Base-by-base conservation (phyloP, 2,329 filamentous ascomycete species). In the Fusarium secorum region DNA sequence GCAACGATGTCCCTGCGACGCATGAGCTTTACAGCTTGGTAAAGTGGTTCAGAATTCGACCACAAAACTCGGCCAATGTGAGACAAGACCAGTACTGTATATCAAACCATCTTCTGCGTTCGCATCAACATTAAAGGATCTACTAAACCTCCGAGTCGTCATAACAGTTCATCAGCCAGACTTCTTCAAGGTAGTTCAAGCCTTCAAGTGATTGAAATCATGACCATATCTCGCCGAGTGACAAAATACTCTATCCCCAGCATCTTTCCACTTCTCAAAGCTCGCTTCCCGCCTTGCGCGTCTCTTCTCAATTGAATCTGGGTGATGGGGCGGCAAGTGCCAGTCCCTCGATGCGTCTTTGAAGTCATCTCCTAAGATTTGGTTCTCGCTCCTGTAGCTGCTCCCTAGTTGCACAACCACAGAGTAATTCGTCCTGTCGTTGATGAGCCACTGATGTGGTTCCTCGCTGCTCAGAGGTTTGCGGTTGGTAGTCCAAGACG, bases 201-300 rank as follows among this genome's bases (percentile, higher is more conserved):
- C 30, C 22, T 54, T 28, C 28, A 48, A 15, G 39, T 22, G 33
- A n/a, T 26, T 32, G 20, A 26, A 24, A 46, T 66, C 61, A 66
- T 62, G 55, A 49, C 32, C 64, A 17, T 35, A 60, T 48, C 61
- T 72, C 18, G 49, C 59, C 48, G 74, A 62, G 28, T 64, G 57
- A 36, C 64, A 63, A 54, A 76, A 75, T 30, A 74, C 60, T 38
- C 49, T 75, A 26, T 76, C 74, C 14, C 74, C 74, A 26, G 74
- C 74, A 41, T 70, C 55, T 44, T 56, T 74, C 74, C 74, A 76
- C 39, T 61, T 56, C 41, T 74, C 67, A n/a, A 71, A 66, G 32
- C 59, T 75, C 15, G 64, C 68, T 48, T 73, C 67, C 15, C 72
- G 72, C 41, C 65, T 75, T 49, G 58, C 64, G 26, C 59, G 67